Evolutionary conservation across 495 filamentous ascomycete species (phyloP).

Genomic region (Sordaria brevicollis): DNA sequence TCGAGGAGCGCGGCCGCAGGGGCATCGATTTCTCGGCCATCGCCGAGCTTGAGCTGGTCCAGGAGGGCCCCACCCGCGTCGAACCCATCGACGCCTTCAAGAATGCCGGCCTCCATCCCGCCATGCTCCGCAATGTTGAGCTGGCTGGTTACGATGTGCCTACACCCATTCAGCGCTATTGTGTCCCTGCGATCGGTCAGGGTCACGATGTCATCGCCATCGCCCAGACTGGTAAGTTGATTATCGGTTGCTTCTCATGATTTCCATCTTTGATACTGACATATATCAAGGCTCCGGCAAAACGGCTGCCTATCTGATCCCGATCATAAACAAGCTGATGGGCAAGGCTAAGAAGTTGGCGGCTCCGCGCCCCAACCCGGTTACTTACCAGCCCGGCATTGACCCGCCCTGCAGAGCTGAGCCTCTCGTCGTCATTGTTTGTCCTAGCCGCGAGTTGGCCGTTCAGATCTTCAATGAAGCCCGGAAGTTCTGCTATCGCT

Average conservation of each 20-base stretch:
- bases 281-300: conserved; percentile 72
- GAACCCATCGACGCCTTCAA: conserved; percentile 52
- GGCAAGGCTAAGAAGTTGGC: conserved; percentile 82
- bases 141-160: conserved; percentile 53
- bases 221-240: conserved; percentile 76
- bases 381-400: conserved; percentile 26
- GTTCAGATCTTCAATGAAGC: conserved; percentile 69
- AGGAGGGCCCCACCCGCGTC: conserved; percentile 47
- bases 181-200: conserved; percentile 61
- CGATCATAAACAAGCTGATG: conserved; percentile 82
- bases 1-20: conserved; percentile 23
- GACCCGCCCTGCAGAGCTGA: conserved; percentile 54
- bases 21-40: conserved; percentile 46
- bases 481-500: neutral
- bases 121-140: conserved; percentile 66
- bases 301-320: conserved; percentile 85
- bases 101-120: conserved; percentile 75
- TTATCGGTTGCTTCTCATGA: neutral
- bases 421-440: conserved; percentile 78
- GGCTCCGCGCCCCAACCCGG: conserved; percentile 58
- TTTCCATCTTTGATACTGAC: conserved; percentile 1
- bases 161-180: conserved; percentile 80
- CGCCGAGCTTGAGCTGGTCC: conserved; percentile 42
- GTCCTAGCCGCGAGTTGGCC: conserved; percentile 78
- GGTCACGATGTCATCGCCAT: conserved; percentile 75